Evolutionary conservation across 1,284 basidiomycete genomes (phyloP).

Genomic region (Ceratorhiza oryzae-sativae): DNA sequence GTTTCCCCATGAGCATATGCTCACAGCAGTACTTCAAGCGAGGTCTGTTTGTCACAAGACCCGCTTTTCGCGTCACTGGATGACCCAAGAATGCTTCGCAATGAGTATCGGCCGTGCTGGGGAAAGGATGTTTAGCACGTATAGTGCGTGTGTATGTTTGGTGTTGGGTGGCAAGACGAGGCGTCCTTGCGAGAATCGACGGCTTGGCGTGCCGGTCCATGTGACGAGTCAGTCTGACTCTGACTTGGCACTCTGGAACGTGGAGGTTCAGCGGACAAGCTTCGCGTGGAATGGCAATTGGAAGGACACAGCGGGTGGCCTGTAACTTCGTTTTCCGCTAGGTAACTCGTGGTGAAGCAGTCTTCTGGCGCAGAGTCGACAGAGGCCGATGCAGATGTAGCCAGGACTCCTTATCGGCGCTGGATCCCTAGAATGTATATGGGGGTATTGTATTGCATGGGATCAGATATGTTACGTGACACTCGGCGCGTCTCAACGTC

Average conservation of each 20-base stretch:
- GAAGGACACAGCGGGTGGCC: conserved; percentile 8
- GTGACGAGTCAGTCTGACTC: not conserved
- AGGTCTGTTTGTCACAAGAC: conserved; percentile 4
- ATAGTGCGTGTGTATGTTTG: conserved; percentile 11
- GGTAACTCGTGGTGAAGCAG: conserved; percentile 25
- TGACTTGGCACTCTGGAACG: conserved; percentile 17
- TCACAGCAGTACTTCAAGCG: conserved; percentile 4
- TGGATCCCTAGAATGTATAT: too few relatives aligned
- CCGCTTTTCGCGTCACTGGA: not conserved
- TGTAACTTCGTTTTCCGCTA: conserved; percentile 7
- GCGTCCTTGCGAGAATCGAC: conserved; percentile 4
- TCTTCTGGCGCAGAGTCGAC: not conserved
- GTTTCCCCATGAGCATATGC: conserved; percentile 20
- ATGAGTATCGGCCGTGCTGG: not conserved
- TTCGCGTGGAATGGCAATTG: not conserved
- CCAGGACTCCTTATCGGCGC: not conserved
- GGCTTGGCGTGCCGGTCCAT: not conserved
- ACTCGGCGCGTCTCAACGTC: too few relatives aligned
- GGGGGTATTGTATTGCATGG: too few relatives aligned
- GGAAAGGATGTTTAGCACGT: not conserved
- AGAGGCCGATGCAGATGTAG: conserved; percentile 7
- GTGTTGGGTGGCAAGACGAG: not conserved
- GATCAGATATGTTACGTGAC: too few relatives aligned
- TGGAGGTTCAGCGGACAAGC: not conserved
- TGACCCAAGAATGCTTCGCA: conserved; percentile 18